Evolutionary conservation across 2,329 filamentous ascomycete genomes (phyloP), one percentile per base, ranked within the genome.

Genomic region (Aureobasidium sp.): DNA sequence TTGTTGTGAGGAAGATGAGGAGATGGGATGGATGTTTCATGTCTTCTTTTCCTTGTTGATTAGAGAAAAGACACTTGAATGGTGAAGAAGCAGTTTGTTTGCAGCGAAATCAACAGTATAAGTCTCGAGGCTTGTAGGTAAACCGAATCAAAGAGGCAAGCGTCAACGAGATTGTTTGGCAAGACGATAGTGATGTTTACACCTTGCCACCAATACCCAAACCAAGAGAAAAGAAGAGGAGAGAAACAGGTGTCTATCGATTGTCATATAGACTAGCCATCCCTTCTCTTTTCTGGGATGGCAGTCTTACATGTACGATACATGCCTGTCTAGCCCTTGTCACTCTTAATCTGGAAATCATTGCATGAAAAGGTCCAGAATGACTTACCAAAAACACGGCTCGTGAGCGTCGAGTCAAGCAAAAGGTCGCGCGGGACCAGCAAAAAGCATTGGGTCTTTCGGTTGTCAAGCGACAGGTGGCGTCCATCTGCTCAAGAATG

Each of bases 351-450:
- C 37, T 31, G 37, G 52, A 42, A 20, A 41, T 25, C 52, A 55
- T 11, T 55, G 52, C 53, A 57, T 44, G 27, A 36, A 36, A 22
- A 27, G 2, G 27, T 22, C 27, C 17, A 20, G 15, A 6, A 22
- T 12, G n/a, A 39, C 12, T 45, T 57, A 57, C 53, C 53, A 36
- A n/a, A 5, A 3, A 45, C 53, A 45, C 53, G 53, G 37, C 39
- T 57, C 37, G 41, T 42, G 36, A 22, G 14, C 5, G 4, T 27
- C 20, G 49, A 52, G 51, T 42, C 25, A 15, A 39, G 31, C 25
- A 56, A 55, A 55, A 42, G 52, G 52, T 52, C 34, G 49, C 49
- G n/a, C n/a, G n/a, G n/a, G n/a, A n/a, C n/a, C n/a, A n/a, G n/a
- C n/a, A n/a, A n/a, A n/a, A n/a, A n/a, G n/a, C n/a, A n/a, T n/a